Conservation (phyloP, 495 filamentous ascomycete species). For the Pyronema domesticum region DNA sequence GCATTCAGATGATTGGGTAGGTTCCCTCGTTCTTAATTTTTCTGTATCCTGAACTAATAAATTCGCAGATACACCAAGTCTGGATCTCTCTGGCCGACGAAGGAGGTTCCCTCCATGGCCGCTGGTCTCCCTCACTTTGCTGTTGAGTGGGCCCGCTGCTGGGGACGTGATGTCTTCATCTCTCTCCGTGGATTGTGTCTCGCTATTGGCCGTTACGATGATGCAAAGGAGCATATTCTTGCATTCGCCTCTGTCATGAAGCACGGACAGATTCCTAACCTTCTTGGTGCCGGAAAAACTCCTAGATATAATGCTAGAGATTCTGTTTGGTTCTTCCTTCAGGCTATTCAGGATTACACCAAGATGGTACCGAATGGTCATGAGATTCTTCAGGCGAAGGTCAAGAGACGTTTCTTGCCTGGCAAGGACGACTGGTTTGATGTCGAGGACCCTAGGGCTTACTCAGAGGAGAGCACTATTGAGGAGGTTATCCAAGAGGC, state of each 20-base stretch:
- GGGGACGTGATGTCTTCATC: constrained; percentile 96
- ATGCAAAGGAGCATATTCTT: constrained; percentile 82
- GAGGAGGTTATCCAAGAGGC: constrained; percentile 85
- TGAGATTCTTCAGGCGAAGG: constrained; percentile 53
- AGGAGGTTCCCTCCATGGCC: constrained; percentile 68
- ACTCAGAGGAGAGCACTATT: constrained; percentile 62
- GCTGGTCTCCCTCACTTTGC: constrained; percentile 93
- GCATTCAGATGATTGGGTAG: constrained; percentile 63
- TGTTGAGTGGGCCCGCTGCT: constrained; percentile 83
- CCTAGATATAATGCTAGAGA: constrained; percentile 95
- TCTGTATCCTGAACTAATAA: neutral
- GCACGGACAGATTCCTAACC: constrained; percentile 96
- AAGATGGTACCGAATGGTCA: constrained; percentile 65
- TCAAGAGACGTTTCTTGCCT: constrained; percentile 76
- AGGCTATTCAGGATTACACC: constrained; percentile 85
- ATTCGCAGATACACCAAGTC: constrained; percentile 49
- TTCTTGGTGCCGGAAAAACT: constrained; percentile 66
- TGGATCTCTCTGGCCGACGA: constrained; percentile 72
- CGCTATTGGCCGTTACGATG: constrained; percentile 68
- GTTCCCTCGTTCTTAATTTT: neutral
- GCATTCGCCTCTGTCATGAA: constrained; percentile 94
- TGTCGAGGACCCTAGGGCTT: constrained; percentile 62
- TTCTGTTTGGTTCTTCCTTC: constrained; percentile 93
- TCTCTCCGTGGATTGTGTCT: constrained; percentile 78
- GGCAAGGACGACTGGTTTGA: constrained; percentile 90